Evolutionary conservation across 257 asterid species (phyloP).

Genomic region (Plectranthus barbatus): DNA sequence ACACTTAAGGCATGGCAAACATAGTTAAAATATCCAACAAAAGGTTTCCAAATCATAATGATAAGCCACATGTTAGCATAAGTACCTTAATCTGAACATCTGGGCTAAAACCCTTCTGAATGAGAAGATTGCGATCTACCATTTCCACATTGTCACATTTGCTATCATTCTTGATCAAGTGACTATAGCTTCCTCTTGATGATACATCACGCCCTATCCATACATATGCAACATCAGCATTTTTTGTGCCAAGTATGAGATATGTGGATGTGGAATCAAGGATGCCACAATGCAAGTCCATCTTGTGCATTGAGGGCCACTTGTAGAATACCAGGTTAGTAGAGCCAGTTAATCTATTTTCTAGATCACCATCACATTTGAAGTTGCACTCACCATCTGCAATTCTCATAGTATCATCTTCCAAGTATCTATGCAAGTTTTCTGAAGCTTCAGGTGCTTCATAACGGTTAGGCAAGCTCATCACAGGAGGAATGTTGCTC

Average conservation of each 20-base stretch:
- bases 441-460: slow-evolving; percentile 37
- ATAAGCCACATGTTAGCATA: background rate
- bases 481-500: slow-evolving; percentile 31
- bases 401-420: slow-evolving; percentile 26
- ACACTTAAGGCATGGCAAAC: background rate
- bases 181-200: slow-evolving; percentile 17
- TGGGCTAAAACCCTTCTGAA: slow-evolving; percentile 38
- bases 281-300: slow-evolving; percentile 21
- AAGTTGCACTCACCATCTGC: slow-evolving; percentile 27
- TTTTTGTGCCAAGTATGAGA: slow-evolving; percentile 26
- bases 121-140: slow-evolving; percentile 28
- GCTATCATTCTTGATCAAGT: slow-evolving; percentile 26
- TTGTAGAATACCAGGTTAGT: slow-evolving; percentile 28
- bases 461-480: slow-evolving; percentile 40
- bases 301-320: slow-evolving; percentile 43
- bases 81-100: slow-evolving; percentile 32
- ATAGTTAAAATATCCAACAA: background rate
- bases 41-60: background rate
- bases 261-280: slow-evolving; percentile 37
- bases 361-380: slow-evolving; percentile 15
- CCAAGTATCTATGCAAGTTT: slow-evolving; percentile 28
- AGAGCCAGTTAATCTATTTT: slow-evolving; percentile 11
- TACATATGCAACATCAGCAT: slow-evolving; percentile 25
- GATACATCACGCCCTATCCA: slow-evolving; percentile 41
- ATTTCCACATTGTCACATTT: slow-evolving; percentile 24